phyloP scores from a whole-genome alignment of 108 stramenopile genomes.

The Skeletonema marinoi region DNA sequence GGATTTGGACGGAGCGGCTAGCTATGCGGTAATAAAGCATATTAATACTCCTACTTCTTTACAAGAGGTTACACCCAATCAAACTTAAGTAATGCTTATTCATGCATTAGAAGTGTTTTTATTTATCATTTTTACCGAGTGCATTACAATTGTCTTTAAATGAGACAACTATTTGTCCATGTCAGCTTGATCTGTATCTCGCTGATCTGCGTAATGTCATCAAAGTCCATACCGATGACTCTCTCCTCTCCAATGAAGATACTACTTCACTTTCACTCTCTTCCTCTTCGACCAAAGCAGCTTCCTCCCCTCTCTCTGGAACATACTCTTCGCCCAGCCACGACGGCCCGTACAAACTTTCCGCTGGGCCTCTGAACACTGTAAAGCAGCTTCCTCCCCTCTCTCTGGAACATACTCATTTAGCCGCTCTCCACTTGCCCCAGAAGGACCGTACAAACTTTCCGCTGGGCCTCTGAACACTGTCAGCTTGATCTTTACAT shows the following conservation, averaged over 20 bases:
- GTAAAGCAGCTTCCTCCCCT: conserved; percentile 36
- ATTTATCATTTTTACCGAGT: too few relatives aligned
- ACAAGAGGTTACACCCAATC: too few relatives aligned
- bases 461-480: conserved; percentile 67
- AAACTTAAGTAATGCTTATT: too few relatives aligned
- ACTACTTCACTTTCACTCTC: neutral
- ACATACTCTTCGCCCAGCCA: conserved; percentile 62
- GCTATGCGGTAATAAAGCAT: too few relatives aligned
- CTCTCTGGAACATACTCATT: conserved; percentile 54
- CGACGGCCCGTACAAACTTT: conserved; percentile 74
- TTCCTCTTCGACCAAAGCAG: neutral
- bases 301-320: conserved; percentile 45
- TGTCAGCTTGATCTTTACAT: conserved; percentile 44
- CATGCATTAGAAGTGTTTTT: too few relatives aligned
- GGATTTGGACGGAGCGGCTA: too few relatives aligned
- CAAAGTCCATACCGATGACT: too few relatives aligned
- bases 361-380: conserved; percentile 64
- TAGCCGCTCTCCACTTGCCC: conserved; percentile 72
- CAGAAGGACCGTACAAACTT: conserved; percentile 73
- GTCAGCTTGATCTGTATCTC: neutral
- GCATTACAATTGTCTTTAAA: too few relatives aligned
- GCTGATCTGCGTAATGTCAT: too few relatives aligned
- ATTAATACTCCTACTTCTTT: too few relatives aligned
- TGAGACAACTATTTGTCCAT: too few relatives aligned
- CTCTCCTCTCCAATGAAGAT: too few relatives aligned